Evolutionary conservation across 495 filamentous ascomycete species (phyloP), one percentile per base, ranked within the genome.

Genomic region (Margaritispora aquatica): DNA sequence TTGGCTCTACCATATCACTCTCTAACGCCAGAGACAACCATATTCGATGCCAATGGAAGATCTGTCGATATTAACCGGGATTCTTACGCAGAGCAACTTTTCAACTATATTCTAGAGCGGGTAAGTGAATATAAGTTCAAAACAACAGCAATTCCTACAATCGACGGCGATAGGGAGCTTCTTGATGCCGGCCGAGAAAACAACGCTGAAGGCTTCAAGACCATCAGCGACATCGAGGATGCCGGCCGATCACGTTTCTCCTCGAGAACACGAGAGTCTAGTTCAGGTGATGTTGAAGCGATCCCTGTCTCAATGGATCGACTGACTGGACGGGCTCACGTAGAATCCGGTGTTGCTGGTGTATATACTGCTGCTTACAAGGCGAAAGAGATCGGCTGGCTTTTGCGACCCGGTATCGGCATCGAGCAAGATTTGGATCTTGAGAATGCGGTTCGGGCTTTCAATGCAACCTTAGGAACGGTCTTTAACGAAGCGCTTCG

Each of bases 31-130:
- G 88, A 90, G 55, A 92, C 91, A 2, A 91, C 88, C 1, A 83
- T 99, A 15, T 96, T 96, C 71, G 94, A 99, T 71, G 79, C 83
- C 51, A 89, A 94, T 67, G 94, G 94, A 27, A 82, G 81, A 34
- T 75, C 88, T 0, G 90, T 97, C 19, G 81, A 96, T 62, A 81
- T 88, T 57, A 74, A 80, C n/a, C 84, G 85, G 58, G 94, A 99
- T 72, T 79, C 80, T 46, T 82, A 89, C 68, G 89, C 90, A 22
- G 90, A 97, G 67, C 89, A 86, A 49, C 80, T 99, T 0, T 97
- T 92, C 76, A 96, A 96, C 61, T 90, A 97, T 69, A 85, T 95
- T 21, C 81, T 97, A 10, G 94, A 97, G 62, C 83, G 93, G 47
- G 89, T 92, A 23, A 93, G 91, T 62, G 82, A 85, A 41, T 97